Percentiles rank a stretch among this genome's conserved stretches.
phyloP scores from a whole-genome alignment of 2,329 filamentous ascomycete species.

The Cryphonectria radicalis region DNA sequence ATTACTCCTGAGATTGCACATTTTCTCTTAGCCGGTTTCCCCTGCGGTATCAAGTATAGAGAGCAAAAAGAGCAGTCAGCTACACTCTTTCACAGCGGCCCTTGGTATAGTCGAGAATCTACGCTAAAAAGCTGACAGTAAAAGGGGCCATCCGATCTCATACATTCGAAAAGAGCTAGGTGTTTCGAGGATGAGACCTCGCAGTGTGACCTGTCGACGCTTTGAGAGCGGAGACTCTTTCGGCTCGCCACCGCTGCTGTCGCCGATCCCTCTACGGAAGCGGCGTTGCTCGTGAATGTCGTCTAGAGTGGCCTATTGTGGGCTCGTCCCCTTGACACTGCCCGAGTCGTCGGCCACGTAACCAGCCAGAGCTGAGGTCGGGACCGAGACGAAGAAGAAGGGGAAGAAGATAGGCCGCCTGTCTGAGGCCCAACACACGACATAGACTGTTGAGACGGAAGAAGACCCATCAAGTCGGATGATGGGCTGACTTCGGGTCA shows the following conservation, averaged over 20 bases:
- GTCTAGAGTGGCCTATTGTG: not conserved
- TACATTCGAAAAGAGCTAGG: not conserved
- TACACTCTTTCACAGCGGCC: conserved; percentile 27
- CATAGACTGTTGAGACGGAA: not conserved
- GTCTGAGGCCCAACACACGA: not conserved
- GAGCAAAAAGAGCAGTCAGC: conserved; percentile 14
- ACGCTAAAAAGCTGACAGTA: too few relatives aligned
- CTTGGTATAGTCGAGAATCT: not conserved
- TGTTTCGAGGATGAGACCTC: not conserved
- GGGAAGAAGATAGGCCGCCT: not conserved
- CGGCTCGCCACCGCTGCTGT: too few relatives aligned
- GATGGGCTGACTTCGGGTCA: not conserved
- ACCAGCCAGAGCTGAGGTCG: not conserved
- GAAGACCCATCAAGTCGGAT: not conserved
- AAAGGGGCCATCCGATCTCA: not conserved
- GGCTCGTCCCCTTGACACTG: not conserved
- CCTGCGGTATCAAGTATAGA: too few relatives aligned
- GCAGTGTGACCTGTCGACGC: not conserved
- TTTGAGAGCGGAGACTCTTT: not conserved
- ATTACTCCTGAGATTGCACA: not conserved
- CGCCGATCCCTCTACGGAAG: not conserved
- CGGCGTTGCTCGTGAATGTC: not conserved
- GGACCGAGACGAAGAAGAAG: not conserved
- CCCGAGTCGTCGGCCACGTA: not conserved
- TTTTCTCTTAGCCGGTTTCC: conserved; percentile 25